phyloP scores from a whole-genome alignment of 306 rosid genomes.

The Citrullus mucosospermus region DNA sequence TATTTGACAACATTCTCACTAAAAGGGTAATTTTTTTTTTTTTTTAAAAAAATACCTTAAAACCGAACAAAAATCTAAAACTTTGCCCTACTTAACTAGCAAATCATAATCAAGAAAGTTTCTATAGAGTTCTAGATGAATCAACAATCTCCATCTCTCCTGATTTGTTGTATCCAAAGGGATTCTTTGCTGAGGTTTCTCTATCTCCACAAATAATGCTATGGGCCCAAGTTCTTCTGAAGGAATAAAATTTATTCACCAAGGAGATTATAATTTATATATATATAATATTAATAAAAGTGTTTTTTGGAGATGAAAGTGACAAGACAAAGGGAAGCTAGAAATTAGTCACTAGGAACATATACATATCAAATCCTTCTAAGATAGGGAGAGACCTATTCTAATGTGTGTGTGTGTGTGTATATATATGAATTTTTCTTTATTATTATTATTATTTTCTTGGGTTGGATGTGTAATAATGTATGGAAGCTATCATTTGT shows the following conservation, averaged over 20 bases:
- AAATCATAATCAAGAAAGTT: neutral
- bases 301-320: neutral
- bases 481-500: constrained; percentile 1
- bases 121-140: neutral
- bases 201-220: neutral
- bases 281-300: neutral
- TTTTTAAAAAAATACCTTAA: neutral
- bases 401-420: neutral
- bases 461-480: neutral
- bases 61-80: neutral
- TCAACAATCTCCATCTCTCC: neutral
- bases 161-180: neutral
- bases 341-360: neutral
- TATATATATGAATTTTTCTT: too few relatives aligned
- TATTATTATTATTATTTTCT: neutral
- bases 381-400: neutral
- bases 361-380: neutral
- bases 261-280: neutral
- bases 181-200: neutral
- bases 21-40: too few relatives aligned
- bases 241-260: neutral
- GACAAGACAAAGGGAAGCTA: neutral
- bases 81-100: neutral
- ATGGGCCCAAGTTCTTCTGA: neutral
- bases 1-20: too few relatives aligned